Conservation (phyloP, 2,329 filamentous ascomycete genomes). For the Talaromyces pinophilus region DNA sequence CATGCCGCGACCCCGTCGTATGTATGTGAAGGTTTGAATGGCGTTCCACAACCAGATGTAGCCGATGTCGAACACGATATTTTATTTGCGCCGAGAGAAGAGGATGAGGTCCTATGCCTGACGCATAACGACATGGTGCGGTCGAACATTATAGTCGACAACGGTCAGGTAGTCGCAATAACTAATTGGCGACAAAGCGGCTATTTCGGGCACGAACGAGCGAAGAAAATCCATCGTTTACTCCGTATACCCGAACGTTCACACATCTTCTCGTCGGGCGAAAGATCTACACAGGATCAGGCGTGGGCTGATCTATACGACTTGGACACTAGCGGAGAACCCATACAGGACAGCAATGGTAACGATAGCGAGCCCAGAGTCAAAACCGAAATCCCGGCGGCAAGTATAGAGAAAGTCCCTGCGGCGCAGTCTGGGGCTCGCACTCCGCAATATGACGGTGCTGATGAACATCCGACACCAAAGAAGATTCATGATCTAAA, state of each 20-base stretch:
- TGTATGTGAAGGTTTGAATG: conserved; percentile 37
- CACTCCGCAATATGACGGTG: conserved; percentile 25
- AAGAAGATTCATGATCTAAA: conserved; percentile 45
- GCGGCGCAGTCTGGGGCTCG: conserved; percentile 29
- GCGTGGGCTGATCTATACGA: conserved; percentile 44
- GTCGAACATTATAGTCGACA: conserved; percentile 42
- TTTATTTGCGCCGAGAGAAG: conserved; percentile 34
- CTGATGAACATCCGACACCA: conserved; percentile 39
- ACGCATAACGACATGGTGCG: conserved; percentile 42
- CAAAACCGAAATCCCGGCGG: conserved; percentile 38
- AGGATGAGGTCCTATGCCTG: conserved; percentile 33
- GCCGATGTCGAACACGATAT: conserved; percentile 35
- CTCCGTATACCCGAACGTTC: conserved; percentile 32
- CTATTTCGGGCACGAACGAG: conserved; percentile 41
- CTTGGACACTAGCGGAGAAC: conserved; percentile 26
- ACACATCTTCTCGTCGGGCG: conserved; percentile 22
- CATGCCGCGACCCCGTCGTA: conserved; percentile 36
- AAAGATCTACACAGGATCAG: conserved; percentile 25
- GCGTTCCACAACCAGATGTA: conserved; percentile 30
- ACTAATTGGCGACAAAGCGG: conserved; percentile 44
- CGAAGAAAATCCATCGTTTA: conserved; percentile 37
- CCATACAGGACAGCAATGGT: not conserved
- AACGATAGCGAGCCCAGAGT: conserved; percentile 29
- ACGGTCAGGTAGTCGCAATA: conserved; percentile 41
- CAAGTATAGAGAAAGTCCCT: conserved; percentile 36